Evolutionary conservation across 1,139 yeast species (phyloP).

Genomic region (Zygoascus meyerae): DNA sequence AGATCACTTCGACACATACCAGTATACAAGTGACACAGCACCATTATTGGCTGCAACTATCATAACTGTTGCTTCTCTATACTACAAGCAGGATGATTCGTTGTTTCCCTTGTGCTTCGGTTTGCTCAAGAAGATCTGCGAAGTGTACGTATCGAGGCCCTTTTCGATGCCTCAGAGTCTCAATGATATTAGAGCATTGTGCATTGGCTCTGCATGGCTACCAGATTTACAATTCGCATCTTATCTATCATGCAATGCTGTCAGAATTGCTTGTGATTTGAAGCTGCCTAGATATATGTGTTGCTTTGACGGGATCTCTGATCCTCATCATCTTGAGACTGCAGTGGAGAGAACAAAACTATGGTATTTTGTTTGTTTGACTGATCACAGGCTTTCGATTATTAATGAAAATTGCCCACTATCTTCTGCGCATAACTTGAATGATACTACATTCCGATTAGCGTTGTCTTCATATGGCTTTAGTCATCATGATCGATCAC

Average conservation of each 20-base stretch:
- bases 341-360: constrained; percentile 9
- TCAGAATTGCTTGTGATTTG: constrained; percentile 10
- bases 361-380: constrained; percentile 12
- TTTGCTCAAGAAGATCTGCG: constrained; percentile 1
- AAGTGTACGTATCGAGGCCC: background rate
- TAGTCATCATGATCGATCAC: background rate
- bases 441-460: background rate
- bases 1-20: constrained; percentile 7
- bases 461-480: constrained; percentile 1
- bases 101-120: constrained; percentile 9
- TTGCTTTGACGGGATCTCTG: constrained; percentile 1
- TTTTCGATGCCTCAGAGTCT: constrained; percentile 6
- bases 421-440: background rate
- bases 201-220: constrained; percentile 12
- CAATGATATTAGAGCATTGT: constrained; percentile 11
- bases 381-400: constrained; percentile 11
- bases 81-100: constrained; percentile 2
- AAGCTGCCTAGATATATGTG: constrained; percentile 4
- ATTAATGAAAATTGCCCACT: constrained; percentile 10
- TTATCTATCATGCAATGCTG: constrained; percentile 3
- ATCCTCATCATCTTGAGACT: constrained; percentile 2
- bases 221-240: constrained; percentile 5
- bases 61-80: constrained; percentile 10
- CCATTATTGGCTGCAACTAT: constrained; percentile 9
- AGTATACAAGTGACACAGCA: constrained; percentile 5